Evolutionary conservation across 805 yeast species (phyloP), one percentile per base, ranked within the genome.

Genomic region (Candida silvatica): DNA sequence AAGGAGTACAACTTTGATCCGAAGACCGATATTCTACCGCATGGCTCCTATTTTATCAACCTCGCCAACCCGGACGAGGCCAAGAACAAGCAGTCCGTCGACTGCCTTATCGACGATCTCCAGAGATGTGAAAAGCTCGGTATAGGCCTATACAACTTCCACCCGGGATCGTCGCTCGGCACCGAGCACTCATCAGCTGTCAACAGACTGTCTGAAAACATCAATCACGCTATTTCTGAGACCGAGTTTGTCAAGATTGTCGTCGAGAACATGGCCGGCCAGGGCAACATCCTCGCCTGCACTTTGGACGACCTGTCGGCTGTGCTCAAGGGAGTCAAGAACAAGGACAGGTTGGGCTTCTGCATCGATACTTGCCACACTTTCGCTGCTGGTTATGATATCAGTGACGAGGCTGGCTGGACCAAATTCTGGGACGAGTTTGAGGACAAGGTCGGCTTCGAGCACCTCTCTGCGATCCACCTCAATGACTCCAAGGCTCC

Each of bases 231-330:
- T 4, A 79, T 83, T 32, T 58, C 59, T 18, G 76, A 74, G 37
- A 92, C 98, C 0, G 48, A 61, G 5, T 80, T 75, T 51, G 97
- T 92, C 22, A 88, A 80, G 49, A 77, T 92, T 29, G 94, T 92
- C 9, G 67, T 92, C 39, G 98, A 92, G 51, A 92, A 90, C 52
- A 92, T 92, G 98, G 96, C 98, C 2, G 98, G 98, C 7, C 94
- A 86, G 47, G 96, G 95, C 3, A 80, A 83, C 42, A 69, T 90
- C 40, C 80, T 92, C 28, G 98, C 97, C 1, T 79, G 90, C 3
- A 66, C 71, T 28, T 59, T 90, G 20, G 75, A 81, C 43, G 97
- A 92, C 50, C 64, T 92, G 32, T 64, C 69, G 20, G 71, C 69
- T 17, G 88, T 92, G 12, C 85, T 92, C 29, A 80, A 73, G 25